Evolutionary conservation across 208 protist genomes (phyloP).

Genomic region (Trypanosoma lewisi): DNA sequence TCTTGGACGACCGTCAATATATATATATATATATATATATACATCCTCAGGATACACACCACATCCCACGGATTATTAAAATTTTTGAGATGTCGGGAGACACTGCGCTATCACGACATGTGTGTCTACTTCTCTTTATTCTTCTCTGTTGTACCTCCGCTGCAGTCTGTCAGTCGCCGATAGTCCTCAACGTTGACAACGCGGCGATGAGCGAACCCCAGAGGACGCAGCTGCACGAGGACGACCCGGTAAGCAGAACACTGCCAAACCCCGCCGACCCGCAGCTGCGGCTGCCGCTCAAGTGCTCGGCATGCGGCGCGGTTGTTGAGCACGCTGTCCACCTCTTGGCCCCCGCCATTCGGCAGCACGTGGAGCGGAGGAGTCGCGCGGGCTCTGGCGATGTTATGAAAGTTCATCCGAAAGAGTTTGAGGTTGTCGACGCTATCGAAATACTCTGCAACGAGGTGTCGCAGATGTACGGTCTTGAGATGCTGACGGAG

Average conservation of each 20-base stretch:
- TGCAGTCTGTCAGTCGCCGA: neutral
- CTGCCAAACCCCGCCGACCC: slow-evolving; percentile 16
- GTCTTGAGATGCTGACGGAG: slow-evolving; percentile 6
- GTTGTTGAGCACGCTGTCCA: slow-evolving; percentile 20
- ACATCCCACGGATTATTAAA: no score
- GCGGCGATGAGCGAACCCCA: neutral
- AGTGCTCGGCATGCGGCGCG: slow-evolving; percentile 28
- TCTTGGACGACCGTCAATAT: no score
- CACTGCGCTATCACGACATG: no score
- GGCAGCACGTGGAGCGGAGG: slow-evolving; percentile 1
- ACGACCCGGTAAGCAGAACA: slow-evolving; percentile 11
- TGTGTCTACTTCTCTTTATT: neutral
- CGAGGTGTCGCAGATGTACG: slow-evolving; percentile 8
- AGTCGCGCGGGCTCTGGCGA: neutral
- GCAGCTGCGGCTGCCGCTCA: slow-evolving; percentile 7
- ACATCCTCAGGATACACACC: no score
- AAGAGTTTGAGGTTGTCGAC: slow-evolving; percentile 22
- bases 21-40: no score
- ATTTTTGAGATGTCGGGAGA: no score
- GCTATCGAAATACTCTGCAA: slow-evolving; percentile 20
- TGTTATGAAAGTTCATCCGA: no score
- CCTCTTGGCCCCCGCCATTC: slow-evolving; percentile 15
- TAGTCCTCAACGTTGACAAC: neutral
- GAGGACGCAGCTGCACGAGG: slow-evolving; percentile 3
- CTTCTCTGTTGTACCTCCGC: neutral